Evolutionary conservation across 352 stramenopile species (phyloP).

Genomic region (Pythium volutum): DNA sequence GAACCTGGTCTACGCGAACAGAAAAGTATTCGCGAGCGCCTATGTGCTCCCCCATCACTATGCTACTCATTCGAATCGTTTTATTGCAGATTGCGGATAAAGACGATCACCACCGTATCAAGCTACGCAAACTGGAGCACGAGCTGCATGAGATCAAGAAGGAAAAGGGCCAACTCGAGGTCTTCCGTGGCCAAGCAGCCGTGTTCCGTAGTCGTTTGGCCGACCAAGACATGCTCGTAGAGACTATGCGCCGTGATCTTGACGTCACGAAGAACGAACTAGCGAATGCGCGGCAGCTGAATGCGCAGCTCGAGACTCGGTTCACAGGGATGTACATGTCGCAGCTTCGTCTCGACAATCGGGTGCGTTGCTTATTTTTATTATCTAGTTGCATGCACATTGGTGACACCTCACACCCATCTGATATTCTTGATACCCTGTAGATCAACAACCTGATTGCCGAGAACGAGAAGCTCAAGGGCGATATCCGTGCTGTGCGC

Average conservation of each 20-base stretch:
- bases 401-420: too few relatives aligned
- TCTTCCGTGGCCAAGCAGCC: slow-evolving; percentile 29
- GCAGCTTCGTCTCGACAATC: slow-evolving; percentile 41
- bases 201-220: slow-evolving; percentile 31
- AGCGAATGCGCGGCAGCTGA: slow-evolving; percentile 28
- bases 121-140: slow-evolving; percentile 24
- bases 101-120: slow-evolving; percentile 31
- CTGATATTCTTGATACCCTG: too few relatives aligned
- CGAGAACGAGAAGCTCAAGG: slow-evolving; percentile 45
- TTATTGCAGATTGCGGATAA: slow-evolving; percentile 36
- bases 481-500: slow-evolving; percentile 20
- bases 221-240: slow-evolving; percentile 30
- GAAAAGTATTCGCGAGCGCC: slow-evolving; percentile 32
- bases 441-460: slow-evolving; percentile 52
- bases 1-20: slow-evolving; percentile 55
- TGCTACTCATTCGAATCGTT: neutral
- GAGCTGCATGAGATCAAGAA: slow-evolving; percentile 21
- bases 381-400: neutral
- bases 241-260: slow-evolving; percentile 33
- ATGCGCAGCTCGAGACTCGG: slow-evolving; percentile 32
- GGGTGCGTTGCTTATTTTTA: slow-evolving; percentile 37
- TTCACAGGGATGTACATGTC: slow-evolving; percentile 33
- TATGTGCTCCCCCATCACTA: neutral
- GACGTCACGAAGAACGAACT: slow-evolving; percentile 31
- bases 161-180: slow-evolving; percentile 36